These are phyloP conservation scores for Arabidopsis arenosa DNA, from an alignment of 345 rosid species.

Conservation along the genomic window DNA sequence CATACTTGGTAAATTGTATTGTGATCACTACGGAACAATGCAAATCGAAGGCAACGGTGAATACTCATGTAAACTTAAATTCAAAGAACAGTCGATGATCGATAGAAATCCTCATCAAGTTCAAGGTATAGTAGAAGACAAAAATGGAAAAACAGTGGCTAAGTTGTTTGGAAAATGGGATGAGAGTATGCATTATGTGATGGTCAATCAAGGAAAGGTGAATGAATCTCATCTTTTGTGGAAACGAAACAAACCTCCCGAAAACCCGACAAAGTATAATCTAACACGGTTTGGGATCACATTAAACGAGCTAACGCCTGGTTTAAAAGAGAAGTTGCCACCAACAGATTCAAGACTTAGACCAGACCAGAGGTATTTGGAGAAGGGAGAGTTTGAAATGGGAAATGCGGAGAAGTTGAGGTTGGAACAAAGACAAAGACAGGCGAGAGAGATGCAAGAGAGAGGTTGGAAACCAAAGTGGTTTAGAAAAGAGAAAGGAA, in stretches of 20 bases:
- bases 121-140: slow-evolving; percentile 54
- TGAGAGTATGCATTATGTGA: slow-evolving; percentile 49
- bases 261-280: slow-evolving; percentile 46
- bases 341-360: slow-evolving; percentile 58
- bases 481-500: slow-evolving; percentile 74
- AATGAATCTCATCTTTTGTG: slow-evolving; percentile 46
- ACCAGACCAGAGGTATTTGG: slow-evolving; percentile 52
- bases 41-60: slow-evolving; percentile 74
- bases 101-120: slow-evolving; percentile 99
- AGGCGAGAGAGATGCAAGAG: slow-evolving; percentile 79
- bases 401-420: slow-evolving; percentile 54
- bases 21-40: slow-evolving; percentile 98
- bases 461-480: slow-evolving; percentile 92
- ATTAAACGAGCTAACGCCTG: slow-evolving; percentile 52
- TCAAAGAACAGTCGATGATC: slow-evolving; percentile 97
- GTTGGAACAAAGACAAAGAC: slow-evolving; percentile 53
- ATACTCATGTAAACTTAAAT: slow-evolving; percentile 89
- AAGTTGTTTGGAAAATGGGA: slow-evolving; percentile 56
- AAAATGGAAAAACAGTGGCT: slow-evolving; percentile 49
- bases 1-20: slow-evolving; percentile 89
- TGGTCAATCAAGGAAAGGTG: slow-evolving; percentile 41
- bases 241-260: slow-evolving; percentile 46
- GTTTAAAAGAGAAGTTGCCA: slow-evolving; percentile 53
- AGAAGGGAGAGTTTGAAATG: slow-evolving; percentile 53
- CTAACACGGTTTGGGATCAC: slow-evolving; percentile 50